phyloP scores from a whole-genome alignment of 495 filamentous ascomycete genomes.

The Penicillium silybi region DNA sequence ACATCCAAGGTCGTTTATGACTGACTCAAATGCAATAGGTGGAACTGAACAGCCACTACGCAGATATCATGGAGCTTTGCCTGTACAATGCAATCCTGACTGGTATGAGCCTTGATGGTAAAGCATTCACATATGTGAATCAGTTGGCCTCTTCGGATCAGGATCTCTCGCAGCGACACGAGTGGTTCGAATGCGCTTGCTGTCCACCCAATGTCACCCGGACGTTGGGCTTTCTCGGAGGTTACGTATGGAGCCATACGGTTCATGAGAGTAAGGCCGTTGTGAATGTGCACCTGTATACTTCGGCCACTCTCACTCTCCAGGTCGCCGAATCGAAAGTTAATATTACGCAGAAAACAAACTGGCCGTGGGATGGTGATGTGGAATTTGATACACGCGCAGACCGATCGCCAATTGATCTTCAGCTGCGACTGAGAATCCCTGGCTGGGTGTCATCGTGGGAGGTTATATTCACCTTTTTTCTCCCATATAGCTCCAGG shows the following conservation, averaged over 20 bases:
- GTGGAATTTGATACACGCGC: slow-evolving; percentile 37
- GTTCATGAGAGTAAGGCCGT: slow-evolving; percentile 21
- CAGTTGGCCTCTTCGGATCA: slow-evolving; percentile 50
- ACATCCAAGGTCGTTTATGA: no score
- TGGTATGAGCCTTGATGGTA: slow-evolving; percentile 38
- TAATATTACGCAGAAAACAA: slow-evolving; percentile 42
- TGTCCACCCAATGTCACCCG: slow-evolving; percentile 56
- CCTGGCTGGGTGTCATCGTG: slow-evolving; percentile 48
- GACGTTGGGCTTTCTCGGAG: slow-evolving; percentile 49
- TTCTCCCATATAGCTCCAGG: background rate
- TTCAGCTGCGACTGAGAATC: slow-evolving; percentile 42
- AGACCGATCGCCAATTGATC: slow-evolving; percentile 19
- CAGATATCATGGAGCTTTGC: slow-evolving; percentile 56
- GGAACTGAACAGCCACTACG: slow-evolving; percentile 49
- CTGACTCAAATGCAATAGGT: slow-evolving; percentile 24
- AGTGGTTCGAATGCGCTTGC: slow-evolving; percentile 55
- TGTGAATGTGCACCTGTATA: slow-evolving; percentile 52
- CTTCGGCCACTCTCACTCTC: slow-evolving; percentile 41
- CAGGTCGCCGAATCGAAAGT: slow-evolving; percentile 31
- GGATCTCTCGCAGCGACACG: slow-evolving; percentile 37
- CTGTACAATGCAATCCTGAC: slow-evolving; percentile 59
- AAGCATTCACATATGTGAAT: slow-evolving; percentile 54
- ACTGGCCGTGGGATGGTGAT: slow-evolving; percentile 55
- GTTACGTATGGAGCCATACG: slow-evolving; percentile 48
- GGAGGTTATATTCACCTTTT: slow-evolving; percentile 24